A percentile compares a stretch with the other conserved stretches of the same genome.
Evolutionary conservation across 768 basidiomycete species (phyloP).

Genomic region (Mycena galericulata): DNA sequence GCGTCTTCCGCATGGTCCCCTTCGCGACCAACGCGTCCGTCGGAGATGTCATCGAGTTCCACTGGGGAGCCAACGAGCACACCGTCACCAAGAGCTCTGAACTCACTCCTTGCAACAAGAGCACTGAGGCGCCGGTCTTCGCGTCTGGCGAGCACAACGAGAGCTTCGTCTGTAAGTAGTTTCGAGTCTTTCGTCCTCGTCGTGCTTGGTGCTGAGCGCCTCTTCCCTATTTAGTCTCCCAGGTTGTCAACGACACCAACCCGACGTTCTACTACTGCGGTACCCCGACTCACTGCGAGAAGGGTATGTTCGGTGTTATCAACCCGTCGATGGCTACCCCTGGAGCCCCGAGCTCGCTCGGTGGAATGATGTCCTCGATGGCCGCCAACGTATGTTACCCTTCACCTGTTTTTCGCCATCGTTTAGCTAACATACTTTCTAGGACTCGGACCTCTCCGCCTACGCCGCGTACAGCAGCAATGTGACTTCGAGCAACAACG

Average conservation of each 20-base stretch:
- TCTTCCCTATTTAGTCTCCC: slow-evolving; percentile 61
- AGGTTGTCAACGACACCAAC: slow-evolving; percentile 79
- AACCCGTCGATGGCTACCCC: slow-evolving; percentile 67
- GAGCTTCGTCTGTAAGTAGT: slow-evolving; percentile 70
- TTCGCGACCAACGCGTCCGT: slow-evolving; percentile 81
- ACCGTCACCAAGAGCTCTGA: slow-evolving; percentile 85
- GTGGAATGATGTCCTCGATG: slow-evolving; percentile 63
- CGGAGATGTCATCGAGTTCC: slow-evolving; percentile 81
- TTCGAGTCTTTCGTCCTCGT: not conserved
- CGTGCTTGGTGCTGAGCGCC: not conserved
- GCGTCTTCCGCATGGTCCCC: slow-evolving; percentile 81
- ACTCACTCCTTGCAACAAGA: slow-evolving; percentile 80
- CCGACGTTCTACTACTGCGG: slow-evolving; percentile 84
- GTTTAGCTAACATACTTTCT: not conserved
- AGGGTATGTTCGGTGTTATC: slow-evolving; percentile 90
- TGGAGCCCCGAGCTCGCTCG: slow-evolving; percentile 59
- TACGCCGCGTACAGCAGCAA: slow-evolving; percentile 65
- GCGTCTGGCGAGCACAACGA: slow-evolving; percentile 73
- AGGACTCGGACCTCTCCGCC: slow-evolving; percentile 68
- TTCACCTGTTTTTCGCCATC: not conserved
- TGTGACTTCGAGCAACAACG: slow-evolving; percentile 59
- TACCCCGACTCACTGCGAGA: slow-evolving; percentile 76
- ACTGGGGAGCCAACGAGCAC: slow-evolving; percentile 85
- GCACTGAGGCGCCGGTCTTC: slow-evolving; percentile 63
- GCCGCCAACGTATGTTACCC: slow-evolving; percentile 55